Evolutionary conservation across 371 early-diverging fungal species (phyloP).

Genomic region (Nematocida ausubeli): DNA sequence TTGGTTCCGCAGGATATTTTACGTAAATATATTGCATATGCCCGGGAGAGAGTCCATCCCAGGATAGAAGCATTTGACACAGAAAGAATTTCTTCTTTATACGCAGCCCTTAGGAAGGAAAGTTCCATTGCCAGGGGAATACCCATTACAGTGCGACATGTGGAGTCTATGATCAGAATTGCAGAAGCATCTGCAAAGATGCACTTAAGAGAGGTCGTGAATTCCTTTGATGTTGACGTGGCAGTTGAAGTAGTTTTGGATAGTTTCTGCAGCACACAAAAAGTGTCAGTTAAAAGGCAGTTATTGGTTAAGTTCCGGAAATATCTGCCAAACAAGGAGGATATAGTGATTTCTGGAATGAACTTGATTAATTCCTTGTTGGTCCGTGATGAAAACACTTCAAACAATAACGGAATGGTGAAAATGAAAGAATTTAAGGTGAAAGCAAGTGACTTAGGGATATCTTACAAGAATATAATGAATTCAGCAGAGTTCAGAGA

Average conservation of each 20-base stretch:
- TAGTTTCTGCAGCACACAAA: conserved; percentile 89
- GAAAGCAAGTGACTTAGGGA: conserved; percentile 3
- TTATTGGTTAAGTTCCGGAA: conserved; percentile 65
- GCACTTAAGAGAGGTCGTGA: conserved; percentile 86
- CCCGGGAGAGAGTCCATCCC: conserved; percentile 79
- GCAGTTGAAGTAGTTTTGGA: conserved; percentile 86
- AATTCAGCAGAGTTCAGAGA: background rate
- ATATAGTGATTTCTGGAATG: background rate
- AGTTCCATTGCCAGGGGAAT: conserved; percentile 78
- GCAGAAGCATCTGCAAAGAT: conserved; percentile 92
- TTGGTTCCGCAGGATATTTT: conserved; percentile 69
- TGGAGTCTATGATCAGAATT: conserved; percentile 93
- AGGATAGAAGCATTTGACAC: conserved; percentile 78
- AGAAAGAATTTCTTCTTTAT: conserved; percentile 77
- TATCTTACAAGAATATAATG: conserved; percentile 8
- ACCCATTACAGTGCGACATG: conserved; percentile 94
- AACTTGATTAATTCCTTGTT: background rate
- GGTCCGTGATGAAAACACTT: background rate
- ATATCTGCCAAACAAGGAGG: conserved; percentile 58
- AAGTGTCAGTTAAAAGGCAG: conserved; percentile 79
- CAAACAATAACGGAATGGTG: background rate
- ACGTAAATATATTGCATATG: conserved; percentile 92
- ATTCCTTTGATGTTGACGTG: conserved; percentile 83
- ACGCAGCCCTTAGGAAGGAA: conserved; percentile 85
- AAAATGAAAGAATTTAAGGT: conserved; percentile 9